Base-by-base conservation (phyloP, 148 eudicot species). In the Vaccinium corymbosum region DNA sequence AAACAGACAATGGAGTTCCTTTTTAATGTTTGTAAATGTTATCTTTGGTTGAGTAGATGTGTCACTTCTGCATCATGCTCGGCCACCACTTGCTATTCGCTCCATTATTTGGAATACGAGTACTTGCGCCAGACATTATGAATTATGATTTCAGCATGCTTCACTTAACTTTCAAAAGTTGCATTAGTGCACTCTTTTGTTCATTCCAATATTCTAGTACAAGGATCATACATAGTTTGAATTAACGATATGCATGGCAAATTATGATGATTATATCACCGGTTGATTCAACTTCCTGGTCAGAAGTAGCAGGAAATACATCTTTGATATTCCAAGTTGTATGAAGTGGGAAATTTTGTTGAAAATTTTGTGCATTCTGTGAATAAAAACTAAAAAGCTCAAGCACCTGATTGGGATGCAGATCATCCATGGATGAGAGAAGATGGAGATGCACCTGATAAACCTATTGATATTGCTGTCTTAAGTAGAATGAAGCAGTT, bases 391-490 rank as follows among this genome's bases (percentile, higher is more conserved):
- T 78, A 29, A 52, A 78, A 78, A 70, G 49, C 19, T 84, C 19
- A 51, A 80, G 59, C 59, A 51, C 70, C 32, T 87, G 52, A 87
- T 83, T 84, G 42, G 73, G 76, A 84, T 86, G 86, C 90, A 96
- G 99, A 91, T 85, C 99, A 96, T 92, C 97, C 97, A 80, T 96
- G 99, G 99, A 92, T 93, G 93, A 93, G 89, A 89, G 99, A 90
- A 87, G 98, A 94, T 82, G 99, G 98, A n/a, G 99, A 92, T 90
- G 99, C 97, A 86, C 87, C 99, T 85, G 99, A 96, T 85, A 94
- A 96, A 89, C 99, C 99, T 72, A 91, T 96, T 86, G 99, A 96
- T 86, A 88, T 92, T 88, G 99, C 98, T 86, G 98, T 96, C 83
- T 88, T 96, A 79, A 86, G 89, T 70, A 93, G 99, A 90, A 96